Conservation (phyloP, 331 rosid species). For the Telfairia occidentalis region DNA sequence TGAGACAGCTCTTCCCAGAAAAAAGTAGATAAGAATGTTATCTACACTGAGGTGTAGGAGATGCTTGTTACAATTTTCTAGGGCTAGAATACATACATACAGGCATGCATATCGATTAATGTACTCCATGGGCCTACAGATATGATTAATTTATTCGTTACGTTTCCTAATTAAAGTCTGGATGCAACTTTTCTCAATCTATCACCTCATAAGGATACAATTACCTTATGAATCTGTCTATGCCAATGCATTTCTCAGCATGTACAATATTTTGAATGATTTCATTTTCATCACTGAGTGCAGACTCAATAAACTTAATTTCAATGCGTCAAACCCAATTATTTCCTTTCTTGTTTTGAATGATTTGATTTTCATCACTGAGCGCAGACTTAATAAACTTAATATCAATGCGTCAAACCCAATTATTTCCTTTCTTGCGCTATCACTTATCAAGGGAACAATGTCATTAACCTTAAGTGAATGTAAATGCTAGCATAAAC, state of each 20-base stretch:
- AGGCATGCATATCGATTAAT: not conserved
- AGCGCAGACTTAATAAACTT: not conserved
- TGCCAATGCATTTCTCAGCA: not conserved
- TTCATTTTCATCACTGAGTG: not conserved
- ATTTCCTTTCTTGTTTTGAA: not conserved
- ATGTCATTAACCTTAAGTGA: not conserved
- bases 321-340: not conserved
- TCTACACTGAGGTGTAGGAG: not conserved
- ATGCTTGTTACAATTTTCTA: not conserved
- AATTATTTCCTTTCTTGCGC: not conserved
- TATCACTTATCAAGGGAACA: not conserved
- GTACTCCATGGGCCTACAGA: not conserved
- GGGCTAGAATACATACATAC: not conserved
- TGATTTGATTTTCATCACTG: not conserved
- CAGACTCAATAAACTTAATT: not conserved
- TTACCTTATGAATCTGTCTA: not conserved
- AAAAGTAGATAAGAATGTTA: not conserved
- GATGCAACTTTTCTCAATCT: not conserved
- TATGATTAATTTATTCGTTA: not conserved
- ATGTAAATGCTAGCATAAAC: not conserved
- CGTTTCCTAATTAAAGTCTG: not conserved
- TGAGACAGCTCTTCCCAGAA: not conserved
- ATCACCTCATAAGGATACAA: not conserved
- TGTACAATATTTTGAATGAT: not conserved
- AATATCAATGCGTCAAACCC: not conserved